phyloP scores from a whole-genome alignment of 73 alveolate genomes.

The Paramecium octaurelia region DNA sequence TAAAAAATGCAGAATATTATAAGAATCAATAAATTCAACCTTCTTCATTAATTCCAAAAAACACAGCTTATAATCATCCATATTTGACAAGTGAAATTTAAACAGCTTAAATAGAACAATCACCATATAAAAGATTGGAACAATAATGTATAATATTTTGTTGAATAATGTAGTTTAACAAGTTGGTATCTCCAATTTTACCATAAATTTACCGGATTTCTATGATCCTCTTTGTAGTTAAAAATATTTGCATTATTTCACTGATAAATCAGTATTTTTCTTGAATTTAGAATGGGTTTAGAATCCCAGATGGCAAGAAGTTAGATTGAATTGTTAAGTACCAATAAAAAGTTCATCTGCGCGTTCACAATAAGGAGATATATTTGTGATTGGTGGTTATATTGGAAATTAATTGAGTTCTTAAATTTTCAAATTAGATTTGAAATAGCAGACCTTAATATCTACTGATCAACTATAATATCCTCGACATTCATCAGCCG shows the following conservation, averaged over 20 bases:
- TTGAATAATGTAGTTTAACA: not conserved
- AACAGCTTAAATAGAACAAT: not conserved
- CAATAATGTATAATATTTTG: not conserved
- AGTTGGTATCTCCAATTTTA: not conserved
- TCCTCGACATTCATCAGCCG: constrained; percentile 10
- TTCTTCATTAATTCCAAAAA: not conserved
- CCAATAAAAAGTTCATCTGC: not conserved
- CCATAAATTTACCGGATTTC: constrained; percentile 7
- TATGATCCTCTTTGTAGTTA: not conserved
- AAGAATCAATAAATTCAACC: not conserved
- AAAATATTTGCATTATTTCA: constrained; percentile 10
- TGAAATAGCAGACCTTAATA: not conserved
- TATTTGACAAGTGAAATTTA: not conserved
- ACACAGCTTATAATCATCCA: not conserved
- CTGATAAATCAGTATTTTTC: constrained; percentile 1
- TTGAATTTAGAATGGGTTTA: not conserved
- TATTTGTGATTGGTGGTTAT: constrained; percentile 22
- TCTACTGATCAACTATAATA: not conserved
- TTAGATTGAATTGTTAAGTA: not conserved
- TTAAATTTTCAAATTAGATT: not conserved
- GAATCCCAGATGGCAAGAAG: constrained; percentile 20
- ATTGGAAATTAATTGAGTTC: not conserved
- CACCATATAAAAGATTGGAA: not conserved
- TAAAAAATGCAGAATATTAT: constrained; percentile 50
- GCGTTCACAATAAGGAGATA: constrained; percentile 10